A percentile compares a stretch with the other conserved stretches of the same genome.
These are phyloP conservation scores for Triticum dicoccoides DNA, from an alignment of 176 grass and related monocot species.

Conservation along the genomic window DNA sequence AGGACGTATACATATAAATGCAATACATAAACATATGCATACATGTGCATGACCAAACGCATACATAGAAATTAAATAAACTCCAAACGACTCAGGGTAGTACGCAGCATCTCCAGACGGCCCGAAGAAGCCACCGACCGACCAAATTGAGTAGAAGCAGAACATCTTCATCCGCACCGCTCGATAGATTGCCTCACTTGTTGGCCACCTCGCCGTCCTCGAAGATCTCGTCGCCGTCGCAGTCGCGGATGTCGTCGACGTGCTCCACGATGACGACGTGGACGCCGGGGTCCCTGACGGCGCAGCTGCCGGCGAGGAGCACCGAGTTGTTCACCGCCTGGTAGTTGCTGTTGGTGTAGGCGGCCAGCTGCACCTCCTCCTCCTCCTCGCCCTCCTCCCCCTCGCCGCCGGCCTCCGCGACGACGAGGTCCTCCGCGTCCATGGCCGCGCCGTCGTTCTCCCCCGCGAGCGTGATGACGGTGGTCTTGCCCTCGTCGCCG, in stretches of 20 bases:
- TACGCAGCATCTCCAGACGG: background rate
- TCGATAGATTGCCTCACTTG: background rate
- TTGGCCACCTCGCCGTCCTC: constrained; percentile 1
- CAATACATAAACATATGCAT: background rate
- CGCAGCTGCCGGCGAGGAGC: constrained; percentile 65
- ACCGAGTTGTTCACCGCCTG: constrained; percentile 98
- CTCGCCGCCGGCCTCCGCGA: constrained; percentile 16
- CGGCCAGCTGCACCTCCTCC: constrained; percentile 30
- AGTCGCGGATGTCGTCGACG: constrained; percentile 32
- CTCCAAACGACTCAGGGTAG: background rate
- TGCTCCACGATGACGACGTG: constrained; percentile 62
- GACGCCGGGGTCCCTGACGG: constrained; percentile 67
- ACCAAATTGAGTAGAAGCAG: background rate
- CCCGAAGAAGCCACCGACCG: background rate
- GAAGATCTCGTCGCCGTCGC: constrained; percentile 20
- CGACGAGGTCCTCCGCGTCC: constrained; percentile 50
- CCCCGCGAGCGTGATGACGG: constrained; percentile 61
- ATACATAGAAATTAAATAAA: background rate
- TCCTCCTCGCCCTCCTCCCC: background rate
- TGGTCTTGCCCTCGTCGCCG: background rate
- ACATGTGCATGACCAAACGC: background rate
- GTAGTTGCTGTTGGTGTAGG: constrained; percentile 93
- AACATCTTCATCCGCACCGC: background rate
- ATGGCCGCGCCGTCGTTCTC: constrained; percentile 66
- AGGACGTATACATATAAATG: background rate